Evolutionary conservation across 129 eudicot species (phyloP).

Genomic region (Tagetes erecta): DNA sequence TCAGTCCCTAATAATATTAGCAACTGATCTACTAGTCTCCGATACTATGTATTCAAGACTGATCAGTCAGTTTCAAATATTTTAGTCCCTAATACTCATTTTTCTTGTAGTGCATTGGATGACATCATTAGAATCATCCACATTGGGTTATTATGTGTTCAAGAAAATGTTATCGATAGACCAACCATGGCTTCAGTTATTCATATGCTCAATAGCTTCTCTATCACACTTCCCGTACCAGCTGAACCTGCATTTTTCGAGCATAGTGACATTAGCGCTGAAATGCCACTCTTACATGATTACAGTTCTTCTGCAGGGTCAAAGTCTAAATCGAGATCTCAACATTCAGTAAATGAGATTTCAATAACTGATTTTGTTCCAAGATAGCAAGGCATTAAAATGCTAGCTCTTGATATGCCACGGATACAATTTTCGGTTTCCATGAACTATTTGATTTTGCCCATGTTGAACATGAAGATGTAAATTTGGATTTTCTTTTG

Average conservation of each 20-base stretch:
- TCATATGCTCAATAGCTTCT: too few relatives aligned
- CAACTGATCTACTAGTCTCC: too few relatives aligned
- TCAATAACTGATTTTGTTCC: neutral
- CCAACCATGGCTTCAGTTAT: too few relatives aligned
- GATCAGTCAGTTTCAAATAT: too few relatives aligned
- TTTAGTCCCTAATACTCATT: too few relatives aligned
- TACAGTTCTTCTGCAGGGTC: neutral
- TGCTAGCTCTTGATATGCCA: neutral
- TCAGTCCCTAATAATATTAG: too few relatives aligned
- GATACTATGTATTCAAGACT: too few relatives aligned
- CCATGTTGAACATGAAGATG: neutral
- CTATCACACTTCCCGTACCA: neutral
- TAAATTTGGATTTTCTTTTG: neutral
- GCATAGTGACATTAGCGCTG: neutral
- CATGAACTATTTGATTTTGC: neutral
- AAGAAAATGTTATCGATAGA: too few relatives aligned
- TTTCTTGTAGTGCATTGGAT: too few relatives aligned
- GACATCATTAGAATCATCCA: too few relatives aligned
- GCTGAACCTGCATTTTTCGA: slow-evolving; percentile 3
- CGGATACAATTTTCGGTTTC: neutral
- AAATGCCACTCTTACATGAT: neutral
- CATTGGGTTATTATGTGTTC: too few relatives aligned
- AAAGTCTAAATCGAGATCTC: neutral
- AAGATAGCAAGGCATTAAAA: neutral
- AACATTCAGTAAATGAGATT: neutral